Evolutionary conservation across 371 early-diverging fungal species (phyloP).

Genomic region (Nematocida homosporus): DNA sequence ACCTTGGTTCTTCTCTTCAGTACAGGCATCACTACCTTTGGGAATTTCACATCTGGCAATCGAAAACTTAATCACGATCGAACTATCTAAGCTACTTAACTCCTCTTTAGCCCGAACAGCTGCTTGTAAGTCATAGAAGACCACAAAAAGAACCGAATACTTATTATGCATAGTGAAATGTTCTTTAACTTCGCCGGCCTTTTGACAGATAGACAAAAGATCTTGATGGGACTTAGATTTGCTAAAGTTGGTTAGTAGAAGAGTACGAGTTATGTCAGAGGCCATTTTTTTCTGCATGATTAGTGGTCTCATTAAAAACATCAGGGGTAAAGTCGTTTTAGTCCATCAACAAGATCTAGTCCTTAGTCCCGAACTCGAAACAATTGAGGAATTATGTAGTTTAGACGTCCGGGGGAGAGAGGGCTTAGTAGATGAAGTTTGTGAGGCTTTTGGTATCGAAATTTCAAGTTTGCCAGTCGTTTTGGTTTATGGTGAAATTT

Average conservation of each 20-base stretch:
- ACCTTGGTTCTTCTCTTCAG: conserved; percentile 64
- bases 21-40: conserved; percentile 64
- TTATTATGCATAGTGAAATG: conserved; percentile 59
- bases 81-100: conserved; percentile 3
- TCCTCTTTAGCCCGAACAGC: conserved; percentile 35
- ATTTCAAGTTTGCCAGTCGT: conserved; percentile 38
- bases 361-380: conserved; percentile 27
- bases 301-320: not conserved
- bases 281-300: conserved; percentile 27
- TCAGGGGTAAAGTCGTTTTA: conserved; percentile 7
- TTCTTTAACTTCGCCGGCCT: conserved; percentile 57
- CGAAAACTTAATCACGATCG: conserved; percentile 50
- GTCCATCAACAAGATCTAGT: conserved; percentile 3
- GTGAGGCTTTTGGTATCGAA: conserved; percentile 15
- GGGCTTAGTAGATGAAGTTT: conserved; percentile 2
- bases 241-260: conserved; percentile 57
- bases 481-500: conserved; percentile 24
- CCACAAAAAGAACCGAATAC: conserved; percentile 56
- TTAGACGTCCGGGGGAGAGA: conserved; percentile 16
- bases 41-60: conserved; percentile 65
- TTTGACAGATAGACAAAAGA: conserved; percentile 25
- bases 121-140: conserved; percentile 64
- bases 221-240: conserved; percentile 25
- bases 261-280: conserved; percentile 53
- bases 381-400: conserved; percentile 4